Evolutionary conservation across 805 yeast genomes (phyloP).

Genomic region (Yamadazyma insecticola): DNA sequence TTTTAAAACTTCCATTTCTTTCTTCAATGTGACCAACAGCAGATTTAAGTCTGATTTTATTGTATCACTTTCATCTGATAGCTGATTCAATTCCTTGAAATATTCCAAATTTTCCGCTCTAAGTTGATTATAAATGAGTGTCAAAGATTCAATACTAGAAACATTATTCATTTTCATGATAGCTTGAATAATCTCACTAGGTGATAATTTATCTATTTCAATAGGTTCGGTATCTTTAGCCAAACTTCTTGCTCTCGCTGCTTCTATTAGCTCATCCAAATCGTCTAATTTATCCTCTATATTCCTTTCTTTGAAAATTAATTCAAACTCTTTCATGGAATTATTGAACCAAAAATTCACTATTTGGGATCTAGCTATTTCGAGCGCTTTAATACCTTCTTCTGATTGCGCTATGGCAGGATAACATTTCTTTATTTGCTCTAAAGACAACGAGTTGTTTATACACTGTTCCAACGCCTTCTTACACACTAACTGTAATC

Average conservation of each 20-base stretch:
- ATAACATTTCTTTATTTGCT: conserved; percentile 49
- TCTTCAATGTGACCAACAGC: conserved; percentile 17
- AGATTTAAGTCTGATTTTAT: conserved; percentile 17
- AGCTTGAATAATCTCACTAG: conserved; percentile 30
- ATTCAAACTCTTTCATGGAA: conserved; percentile 49
- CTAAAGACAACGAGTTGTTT: conserved; percentile 43
- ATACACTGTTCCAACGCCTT: conserved; percentile 54
- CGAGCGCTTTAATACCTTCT: conserved; percentile 42
- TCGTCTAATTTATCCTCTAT: conserved; percentile 40
- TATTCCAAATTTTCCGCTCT: conserved; percentile 29
- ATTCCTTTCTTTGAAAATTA: conserved; percentile 46
- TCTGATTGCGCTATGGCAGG: conserved; percentile 46
- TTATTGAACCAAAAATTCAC: conserved; percentile 47
- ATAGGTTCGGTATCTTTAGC: conserved; percentile 14
- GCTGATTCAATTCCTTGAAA: conserved; percentile 15
- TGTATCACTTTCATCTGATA: conserved; percentile 17
- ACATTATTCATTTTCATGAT: conserved; percentile 17
- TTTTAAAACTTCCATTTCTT: conserved; percentile 16
- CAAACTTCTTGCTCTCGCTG: conserved; percentile 30
- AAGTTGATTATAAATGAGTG: conserved; percentile 33
- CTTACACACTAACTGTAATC: conserved; percentile 46
- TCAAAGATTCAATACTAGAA: conserved; percentile 22
- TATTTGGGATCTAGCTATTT: conserved; percentile 49
- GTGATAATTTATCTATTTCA: conserved; percentile 24
- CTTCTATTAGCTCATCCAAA: conserved; percentile 43